These are phyloP conservation scores for Coemansia sp. DNA, from an alignment of 192 early-diverging fungal genomes.

Conservation along the genomic window DNA sequence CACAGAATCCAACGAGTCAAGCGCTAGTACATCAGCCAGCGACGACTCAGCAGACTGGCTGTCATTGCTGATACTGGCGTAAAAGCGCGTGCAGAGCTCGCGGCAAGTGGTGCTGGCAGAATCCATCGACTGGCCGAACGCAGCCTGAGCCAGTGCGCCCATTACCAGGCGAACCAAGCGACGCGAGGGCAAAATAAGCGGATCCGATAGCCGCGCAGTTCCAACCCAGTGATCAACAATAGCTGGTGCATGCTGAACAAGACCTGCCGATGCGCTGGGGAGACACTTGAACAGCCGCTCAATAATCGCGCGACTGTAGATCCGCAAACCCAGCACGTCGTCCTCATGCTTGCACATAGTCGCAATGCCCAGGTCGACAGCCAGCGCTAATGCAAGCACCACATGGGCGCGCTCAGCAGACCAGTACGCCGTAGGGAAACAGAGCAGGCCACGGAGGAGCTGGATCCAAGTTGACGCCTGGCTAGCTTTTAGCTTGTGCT, in stretches of 20 bases:
- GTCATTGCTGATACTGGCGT: neutral
- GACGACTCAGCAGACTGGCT: neutral
- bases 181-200: conserved; percentile 12
- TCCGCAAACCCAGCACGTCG: conserved; percentile 11
- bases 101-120: conserved; percentile 21
- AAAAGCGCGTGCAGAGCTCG: conserved; percentile 17
- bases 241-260: conserved; percentile 6
- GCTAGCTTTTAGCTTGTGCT: conserved; percentile 1
- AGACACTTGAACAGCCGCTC: conserved; percentile 15
- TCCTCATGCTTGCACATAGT: neutral
- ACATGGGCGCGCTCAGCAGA: conserved; percentile 6
- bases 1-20: conserved; percentile 21
- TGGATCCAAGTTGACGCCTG: conserved; percentile 17
- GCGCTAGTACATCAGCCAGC: neutral
- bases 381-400: conserved; percentile 27
- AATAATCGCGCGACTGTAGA: conserved; percentile 5
- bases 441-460: conserved; percentile 24
- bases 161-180: conserved; percentile 5
- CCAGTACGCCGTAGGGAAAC: conserved; percentile 38
- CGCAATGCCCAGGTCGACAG: conserved; percentile 25
- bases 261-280: neutral
- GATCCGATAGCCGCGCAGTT: neutral
- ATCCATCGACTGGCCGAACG: conserved; percentile 9
- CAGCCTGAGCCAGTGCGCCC: conserved; percentile 17
- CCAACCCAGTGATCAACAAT: conserved; percentile 19